A percentile compares a stretch with the other conserved stretches of the same genome.
Evolutionary conservation across 306 rosid species (phyloP).

Genomic region (Quercus engelmannii): DNA sequence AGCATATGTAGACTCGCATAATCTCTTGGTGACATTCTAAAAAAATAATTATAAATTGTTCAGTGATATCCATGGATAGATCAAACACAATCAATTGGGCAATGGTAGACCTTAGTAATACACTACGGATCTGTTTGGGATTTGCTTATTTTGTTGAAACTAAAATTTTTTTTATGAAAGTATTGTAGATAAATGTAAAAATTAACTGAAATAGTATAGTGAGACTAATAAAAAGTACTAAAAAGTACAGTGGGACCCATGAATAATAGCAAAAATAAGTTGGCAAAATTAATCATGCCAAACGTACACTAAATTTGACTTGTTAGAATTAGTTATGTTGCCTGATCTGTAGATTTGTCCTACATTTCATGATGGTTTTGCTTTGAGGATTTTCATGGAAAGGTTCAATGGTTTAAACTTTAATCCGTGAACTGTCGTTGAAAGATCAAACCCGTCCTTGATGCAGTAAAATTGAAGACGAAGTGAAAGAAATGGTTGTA

Average conservation of each 20-base stretch:
- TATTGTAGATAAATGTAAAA: too few relatives aligned
- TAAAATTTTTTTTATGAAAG: too few relatives aligned
- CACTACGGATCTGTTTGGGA: too few relatives aligned
- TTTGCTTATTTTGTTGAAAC: too few relatives aligned
- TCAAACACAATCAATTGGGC: not conserved
- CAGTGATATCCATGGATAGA: not conserved
- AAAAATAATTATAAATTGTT: not conserved
- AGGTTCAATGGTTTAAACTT: not conserved
- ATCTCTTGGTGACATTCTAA: not conserved
- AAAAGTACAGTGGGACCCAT: fast-evolving
- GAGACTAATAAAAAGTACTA: fast-evolving
- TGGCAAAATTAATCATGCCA: too few relatives aligned
- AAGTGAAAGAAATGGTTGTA: not conserved
- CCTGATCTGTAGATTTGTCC: not conserved
- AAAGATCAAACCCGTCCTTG: not conserved
- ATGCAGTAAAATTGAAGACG: not conserved
- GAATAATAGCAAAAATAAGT: too few relatives aligned
- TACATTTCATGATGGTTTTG: not conserved
- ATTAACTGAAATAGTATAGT: too few relatives aligned
- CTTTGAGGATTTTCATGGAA: not conserved
- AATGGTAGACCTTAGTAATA: not conserved
- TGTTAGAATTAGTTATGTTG: not conserved
- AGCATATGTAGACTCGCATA: not conserved
- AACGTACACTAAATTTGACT: not conserved
- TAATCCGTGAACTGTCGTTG: not conserved